Base-by-base conservation (phyloP, 345 rosid genomes). In the Ceriops zippeliana region DNA sequence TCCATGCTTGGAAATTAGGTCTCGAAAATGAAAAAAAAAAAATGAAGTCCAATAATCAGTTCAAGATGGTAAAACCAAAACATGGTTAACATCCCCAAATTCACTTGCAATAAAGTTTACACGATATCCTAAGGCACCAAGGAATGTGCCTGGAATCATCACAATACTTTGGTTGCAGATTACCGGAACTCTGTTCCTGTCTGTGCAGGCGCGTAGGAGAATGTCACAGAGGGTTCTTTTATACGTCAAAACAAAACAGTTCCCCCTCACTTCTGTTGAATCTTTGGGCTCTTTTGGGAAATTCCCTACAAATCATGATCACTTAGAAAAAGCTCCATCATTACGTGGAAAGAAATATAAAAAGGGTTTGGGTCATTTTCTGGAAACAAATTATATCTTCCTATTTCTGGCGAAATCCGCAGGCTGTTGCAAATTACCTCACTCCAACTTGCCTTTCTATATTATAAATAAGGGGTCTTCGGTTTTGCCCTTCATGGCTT, bases 311-410 rank as follows among this genome's bases (percentile, higher is more conserved):
- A 78, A 75, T 69, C 78, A 80, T 78, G 76, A 80, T 78, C 70
- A 67, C 81, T 72, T 78, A 9, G 49, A 62, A 62, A 85, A 76
- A 82, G 83, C 79, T 78, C 54, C 75, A 78, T 80, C 73, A 80
- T 80, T 71, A 57, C 70, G 79, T 75, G 78, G 75, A 81, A 81
- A 73, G 78, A 32, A 34, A 34, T 6, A 76, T 46, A 31, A 68
- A 73, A 53, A 21, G 21, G 19, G 61, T 53, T 57, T 24, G 32
- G 61, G 67, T 61, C 71, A 60, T 67, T 73, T 73, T 78, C 76
- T 49, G 2, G 34, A 58, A 71, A 66, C 42, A 52, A 61, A 65
- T 32, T 22, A 15, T 15, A 4, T 35, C n/a, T 78, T 72, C 46
- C 82, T 66, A 70, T 49, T 71, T 62, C 42, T 68, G 67, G 66